phyloP scores from a whole-genome alignment of 2,329 filamentous ascomycete species.

The Hirsutella thompsonii region DNA sequence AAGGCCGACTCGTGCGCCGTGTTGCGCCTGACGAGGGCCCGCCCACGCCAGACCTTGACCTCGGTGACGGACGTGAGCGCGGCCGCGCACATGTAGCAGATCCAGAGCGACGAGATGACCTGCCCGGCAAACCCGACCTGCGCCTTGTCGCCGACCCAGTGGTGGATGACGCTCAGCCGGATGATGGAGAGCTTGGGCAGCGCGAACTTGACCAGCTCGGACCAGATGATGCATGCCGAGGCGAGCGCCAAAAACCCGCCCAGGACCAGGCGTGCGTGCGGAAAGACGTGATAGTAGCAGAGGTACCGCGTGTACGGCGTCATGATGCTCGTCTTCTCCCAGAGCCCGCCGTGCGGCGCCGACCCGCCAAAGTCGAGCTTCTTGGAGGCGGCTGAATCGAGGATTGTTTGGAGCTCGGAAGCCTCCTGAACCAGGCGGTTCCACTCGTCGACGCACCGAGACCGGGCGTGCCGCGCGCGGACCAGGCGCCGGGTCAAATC shows the following conservation, averaged over 20 bases:
- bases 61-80: constrained; percentile 80
- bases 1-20: constrained; percentile 89
- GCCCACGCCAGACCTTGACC: constrained; percentile 94
- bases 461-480: constrained; percentile 70
- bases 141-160: constrained; percentile 56
- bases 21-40: constrained; percentile 78
- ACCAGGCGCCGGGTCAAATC: constrained; percentile 74
- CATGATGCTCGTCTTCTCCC: constrained; percentile 46
- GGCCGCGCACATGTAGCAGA: constrained; percentile 90
- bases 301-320: constrained; percentile 76
- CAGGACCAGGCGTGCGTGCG: constrained; percentile 48
- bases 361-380: constrained; percentile 61
- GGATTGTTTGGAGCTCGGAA: constrained; percentile 61
- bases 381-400: constrained; percentile 73
- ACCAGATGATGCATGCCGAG: constrained; percentile 81
- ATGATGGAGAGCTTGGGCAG: constrained; percentile 63
- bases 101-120: constrained; percentile 72
- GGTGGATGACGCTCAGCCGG: constrained; percentile 56
- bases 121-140: constrained; percentile 81
- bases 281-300: constrained; percentile 60
- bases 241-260: constrained; percentile 60
- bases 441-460: constrained; percentile 80
- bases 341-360: constrained; percentile 39
- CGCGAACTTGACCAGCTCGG: constrained; percentile 77
- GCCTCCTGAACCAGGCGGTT: constrained; percentile 63